These are phyloP conservation scores for Pythium diclinum DNA, from an alignment of 352 stramenopile genomes.

Conservation along the genomic window DNA sequence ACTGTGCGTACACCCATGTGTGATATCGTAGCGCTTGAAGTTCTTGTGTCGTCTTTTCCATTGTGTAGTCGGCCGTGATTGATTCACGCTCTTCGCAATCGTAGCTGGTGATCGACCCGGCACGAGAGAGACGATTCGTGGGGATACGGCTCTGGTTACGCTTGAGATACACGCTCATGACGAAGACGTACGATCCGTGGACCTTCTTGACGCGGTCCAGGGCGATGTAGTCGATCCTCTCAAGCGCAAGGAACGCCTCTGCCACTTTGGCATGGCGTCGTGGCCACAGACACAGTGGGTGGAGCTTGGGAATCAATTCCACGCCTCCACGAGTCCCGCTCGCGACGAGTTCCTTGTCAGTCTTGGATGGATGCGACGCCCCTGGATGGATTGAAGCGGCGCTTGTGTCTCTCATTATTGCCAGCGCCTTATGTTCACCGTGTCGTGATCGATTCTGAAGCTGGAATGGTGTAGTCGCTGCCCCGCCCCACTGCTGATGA, in stretches of 20 bases:
- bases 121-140: slow-evolving; percentile 27
- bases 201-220: slow-evolving; percentile 39
- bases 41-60: slow-evolving; percentile 40
- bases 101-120: slow-evolving; percentile 2
- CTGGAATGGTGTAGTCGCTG: too few relatives aligned
- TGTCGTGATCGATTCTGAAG: neutral
- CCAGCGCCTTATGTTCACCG: neutral
- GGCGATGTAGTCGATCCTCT: slow-evolving; percentile 45
- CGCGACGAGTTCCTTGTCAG: neutral
- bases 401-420: neutral
- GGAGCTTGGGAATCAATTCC: slow-evolving; percentile 32
- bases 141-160: slow-evolving; percentile 44
- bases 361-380: neutral
- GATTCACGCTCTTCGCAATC: slow-evolving; percentile 9
- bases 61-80: slow-evolving; percentile 35
- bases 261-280: slow-evolving; percentile 36
- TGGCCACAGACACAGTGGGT: slow-evolving; percentile 35
- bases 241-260: slow-evolving; percentile 36
- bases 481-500: too few relatives aligned
- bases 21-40: slow-evolving; percentile 40
- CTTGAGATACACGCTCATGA: slow-evolving; percentile 50
- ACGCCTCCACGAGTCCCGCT: neutral
- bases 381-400: neutral
- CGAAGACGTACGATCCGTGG: slow-evolving; percentile 40
- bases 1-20: slow-evolving; percentile 33